Evolutionary conservation across 352 stramenopile species (phyloP), one percentile per base, ranked within the genome.

Genomic region (Phytophthora tentaculata): DNA sequence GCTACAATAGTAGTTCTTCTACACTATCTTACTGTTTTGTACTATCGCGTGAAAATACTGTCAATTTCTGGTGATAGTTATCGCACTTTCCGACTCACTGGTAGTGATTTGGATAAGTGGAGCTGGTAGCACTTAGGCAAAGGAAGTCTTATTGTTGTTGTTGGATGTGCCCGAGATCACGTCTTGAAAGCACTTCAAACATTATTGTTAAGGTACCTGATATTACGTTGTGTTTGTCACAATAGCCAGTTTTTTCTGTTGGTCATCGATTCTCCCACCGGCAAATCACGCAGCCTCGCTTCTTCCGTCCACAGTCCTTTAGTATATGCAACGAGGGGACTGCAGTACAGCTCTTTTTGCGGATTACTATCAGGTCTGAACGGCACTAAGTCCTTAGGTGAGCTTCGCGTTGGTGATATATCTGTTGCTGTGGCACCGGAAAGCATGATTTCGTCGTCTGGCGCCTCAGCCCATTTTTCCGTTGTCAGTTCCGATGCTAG

Each of bases 231-330:
- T 65, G 67, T 1, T 65, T 61, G 16, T 51, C 58, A 32, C 56
- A 75, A 17, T 71, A 71, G 47, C 70, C 50, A 0, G 67, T 75
- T 20, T 71, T 67, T 57, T 64, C 61, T 1, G 57, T 75, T 19
- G 64, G 51, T 24, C 37, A 63, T 37, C 64, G 53, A 44, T 50
- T 37, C 44, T 71, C 61, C 56, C 67, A 75, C 17, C 52, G 51
- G 41, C 67, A 75, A 48, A 75, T 44, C 1, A 71, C 67, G 32
- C 67, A 68, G 14, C 55, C 19, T 44, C 56, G 4, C 44, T 19
- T 45, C 70, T 67, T 20, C 51, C 9, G 14, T 29, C 28, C 4
- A 45, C n/a, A n/a, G n/a, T n/a, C n/a, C n/a, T n/a, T n/a, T n/a
- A n/a, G n/a, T n/a, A n/a, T n/a, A n/a, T n/a, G 51, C 14, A 22